Evolutionary conservation across 768 basidiomycete species (phyloP), one percentile per base, ranked within the genome.

Genomic region (Trichaptum fuscoviolaceum): DNA sequence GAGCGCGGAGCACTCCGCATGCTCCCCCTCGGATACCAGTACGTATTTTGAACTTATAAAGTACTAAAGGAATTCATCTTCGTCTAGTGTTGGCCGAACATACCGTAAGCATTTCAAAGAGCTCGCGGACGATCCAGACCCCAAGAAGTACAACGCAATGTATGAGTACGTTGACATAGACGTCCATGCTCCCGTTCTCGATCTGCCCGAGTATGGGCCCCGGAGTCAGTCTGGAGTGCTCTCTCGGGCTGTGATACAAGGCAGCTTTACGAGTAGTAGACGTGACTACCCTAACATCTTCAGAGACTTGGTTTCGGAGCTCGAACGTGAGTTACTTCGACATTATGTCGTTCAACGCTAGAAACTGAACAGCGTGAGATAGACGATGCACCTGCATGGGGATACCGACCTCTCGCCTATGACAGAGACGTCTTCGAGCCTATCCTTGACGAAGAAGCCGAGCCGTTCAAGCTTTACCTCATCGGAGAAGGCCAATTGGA

Each of bases 171-270:
- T 80, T 12, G 76, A 75, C 17, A 71, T 80, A 2, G 78, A 79
- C 65, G 74, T 77, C 12, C 77, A 78, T 68, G 72, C 74, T 0
- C 79, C 78, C 1, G 70, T 80, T 18, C 67, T 78, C 23, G 75
- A 79, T 65, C 65, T 79, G 12, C 75, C 72, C 12, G 58, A 73
- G 34, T 67, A 77, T 15, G 74, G 71, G 1, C 69, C 70, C 17
- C 74, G 69, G 20, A 17, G 66, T 4, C 64, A 66, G 10, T 65
- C 67, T 9, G 67, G 74, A 1, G 64, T 70, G 23, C 73, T 82
- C 52, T 76, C 79, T 24, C 76, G 75, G 63, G 80, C 77, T 1
- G 80, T 80, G 66, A 80, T 82, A 25, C 80, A 81, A 70, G 80
- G 80, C 23, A 75, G 71, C 1, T 79, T 81, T 67, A 69, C 70